Evolutionary conservation across 768 basidiomycete species (phyloP).

Genomic region (Mycena kentingensis): DNA sequence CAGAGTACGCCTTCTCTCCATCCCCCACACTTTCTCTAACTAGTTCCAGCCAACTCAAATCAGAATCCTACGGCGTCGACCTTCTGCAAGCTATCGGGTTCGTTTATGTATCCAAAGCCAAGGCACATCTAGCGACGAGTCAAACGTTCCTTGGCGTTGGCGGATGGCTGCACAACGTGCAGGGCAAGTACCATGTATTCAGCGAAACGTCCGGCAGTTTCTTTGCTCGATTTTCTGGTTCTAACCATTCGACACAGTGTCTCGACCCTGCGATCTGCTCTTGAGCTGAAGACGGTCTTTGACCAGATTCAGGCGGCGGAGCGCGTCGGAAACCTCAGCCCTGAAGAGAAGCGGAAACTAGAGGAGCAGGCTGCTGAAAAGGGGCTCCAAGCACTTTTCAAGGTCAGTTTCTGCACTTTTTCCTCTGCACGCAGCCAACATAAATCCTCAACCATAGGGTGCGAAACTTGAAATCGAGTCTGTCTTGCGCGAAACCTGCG

Average conservation of each 20-base stretch:
- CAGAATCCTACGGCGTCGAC: slow-evolving; percentile 86
- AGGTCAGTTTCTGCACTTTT: slow-evolving; percentile 49
- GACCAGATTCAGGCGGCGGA: slow-evolving; percentile 92
- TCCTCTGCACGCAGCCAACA: background rate
- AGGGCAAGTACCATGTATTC: slow-evolving; percentile 91
- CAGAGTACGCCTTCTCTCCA: slow-evolving; percentile 58
- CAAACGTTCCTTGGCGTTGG: slow-evolving; percentile 80
- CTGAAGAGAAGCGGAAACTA: slow-evolving; percentile 77
- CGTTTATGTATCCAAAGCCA: slow-evolving; percentile 80
- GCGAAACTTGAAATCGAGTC: slow-evolving; percentile 92
- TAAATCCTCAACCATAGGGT: slow-evolving; percentile 54
- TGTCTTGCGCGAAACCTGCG: slow-evolving; percentile 85
- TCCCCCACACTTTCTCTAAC: slow-evolving; percentile 4
- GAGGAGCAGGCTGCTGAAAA: slow-evolving; percentile 95
- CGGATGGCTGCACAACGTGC: slow-evolving; percentile 91
- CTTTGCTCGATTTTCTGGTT: too few relatives aligned
- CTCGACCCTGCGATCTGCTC: slow-evolving; percentile 81
- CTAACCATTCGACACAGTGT: too few relatives aligned
- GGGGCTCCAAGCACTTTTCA: slow-evolving; percentile 87
- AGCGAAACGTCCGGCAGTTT: slow-evolving; percentile 92
- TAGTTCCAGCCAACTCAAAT: slow-evolving; percentile 66
- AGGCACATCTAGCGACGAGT: slow-evolving; percentile 77
- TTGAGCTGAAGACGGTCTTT: slow-evolving; percentile 87
- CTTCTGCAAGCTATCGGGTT: slow-evolving; percentile 85
- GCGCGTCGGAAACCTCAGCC: slow-evolving; percentile 73